Base-by-base conservation (phyloP, 306 rosid genomes). In the Trifolium fragiferum region DNA sequence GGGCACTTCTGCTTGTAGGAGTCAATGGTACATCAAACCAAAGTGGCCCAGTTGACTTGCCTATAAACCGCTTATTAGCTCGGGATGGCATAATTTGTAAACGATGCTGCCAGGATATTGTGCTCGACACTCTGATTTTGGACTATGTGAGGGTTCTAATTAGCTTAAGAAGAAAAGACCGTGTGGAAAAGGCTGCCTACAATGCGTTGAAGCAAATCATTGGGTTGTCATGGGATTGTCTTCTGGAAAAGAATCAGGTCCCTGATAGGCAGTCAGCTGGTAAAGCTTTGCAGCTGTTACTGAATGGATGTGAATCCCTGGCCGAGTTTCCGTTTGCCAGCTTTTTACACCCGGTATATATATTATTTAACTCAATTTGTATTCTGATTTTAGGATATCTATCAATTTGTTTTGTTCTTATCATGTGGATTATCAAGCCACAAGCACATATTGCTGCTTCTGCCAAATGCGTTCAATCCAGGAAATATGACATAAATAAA, bases 301-400 rank as follows among this genome's bases (percentile, higher is more conserved):
- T 90, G 65, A 82, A 85, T 3, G 95, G 93, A 84, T 88, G 59
- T 79, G 92, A 92, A 70, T 94, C 99, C 32, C 74, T 94, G 38
- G 97, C 99, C 57, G 99, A 92, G 77, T 92, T 92, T 87, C 99
- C 99, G 40, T 87, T 80, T 70, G 92, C 92, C 86, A 87, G 97
- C 88, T 80, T 94, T 82, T 77, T 94, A 73, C 87, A 90, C 64
- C 87, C 87, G 90, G 99, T 94, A 94, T 72, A 63, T 68, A 12
- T 62, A 63, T 75, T 76, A 66, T 77, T 76, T 43, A 41, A 57
- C 59, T 78, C 59, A 10, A 46, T 16, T 33, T 83, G 55, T 53
- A 12, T 33, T 79, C 43, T 75, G 68, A 75, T 77, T 87, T 69
- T 73, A 43, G 63, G 40, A 69, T 19, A 60, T 82, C 66, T 49